Evolutionary conservation across 2,329 filamentous ascomycete species (phyloP), one percentile per base, ranked within the genome.

Genomic region (Coniochaeta sp.): DNA sequence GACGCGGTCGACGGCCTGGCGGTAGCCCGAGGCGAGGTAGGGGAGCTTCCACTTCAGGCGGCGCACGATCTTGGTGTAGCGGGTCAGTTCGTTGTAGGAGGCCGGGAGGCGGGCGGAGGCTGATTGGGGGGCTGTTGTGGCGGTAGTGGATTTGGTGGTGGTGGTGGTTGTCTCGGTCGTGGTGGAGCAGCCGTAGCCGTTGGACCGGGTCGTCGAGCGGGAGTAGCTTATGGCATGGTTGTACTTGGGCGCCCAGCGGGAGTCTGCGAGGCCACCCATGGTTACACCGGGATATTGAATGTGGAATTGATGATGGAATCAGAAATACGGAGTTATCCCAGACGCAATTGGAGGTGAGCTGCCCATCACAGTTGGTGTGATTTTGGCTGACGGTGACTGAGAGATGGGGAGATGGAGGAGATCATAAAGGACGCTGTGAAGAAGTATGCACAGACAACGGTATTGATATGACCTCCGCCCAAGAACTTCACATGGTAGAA

Each of bases 41-140:
- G 83, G 77, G 1, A 83, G 78, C 68, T 88, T 88, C 85, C 86
- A 88, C 63, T 82, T 79, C 50, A 88, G 74, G 1, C 85, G 80
- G 2, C 80, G 78, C 22, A 84, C 80, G 24, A 72, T 68, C 65
- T 70, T 70, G 61, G 68, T 61, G 63, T 71, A 72, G 62, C 71
- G 70, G 10, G 66, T 69, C 4, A 71, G 64, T 22, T 52, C 47
- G 47, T 52, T 52, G 47, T 52, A 52, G 47, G 47, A 52, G 47
- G 47, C 47, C 4, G 47, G 47, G 8, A 52, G 47, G 22, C 24
- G 26, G 14, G 42, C 12, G 22, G 22, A 5, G 22, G 17, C 3
- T 24, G 47, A 12, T 22, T 55, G 30, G 54, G 52, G 22, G 50
- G 26, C n/a, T 17, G 38, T 55, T 5, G 30, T 26, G n/a, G 54